phyloP scores from a whole-genome alignment of 228 moss, liverwort and hornwort genomes.

The Sphagnum fallax region DNA sequence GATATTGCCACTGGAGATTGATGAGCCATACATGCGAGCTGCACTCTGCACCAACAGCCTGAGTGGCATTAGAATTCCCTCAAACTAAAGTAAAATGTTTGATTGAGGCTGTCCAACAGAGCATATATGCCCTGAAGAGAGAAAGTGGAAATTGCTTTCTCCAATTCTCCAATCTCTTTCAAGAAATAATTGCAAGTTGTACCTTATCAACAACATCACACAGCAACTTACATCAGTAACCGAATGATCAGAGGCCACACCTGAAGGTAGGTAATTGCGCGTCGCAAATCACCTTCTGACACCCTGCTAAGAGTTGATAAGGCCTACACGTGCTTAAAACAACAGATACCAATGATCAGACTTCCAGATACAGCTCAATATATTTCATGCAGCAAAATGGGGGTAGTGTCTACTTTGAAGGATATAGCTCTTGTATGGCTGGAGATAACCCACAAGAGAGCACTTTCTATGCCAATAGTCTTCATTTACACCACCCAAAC shows the following conservation, averaged over 20 bases:
- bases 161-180: too few species aligned
- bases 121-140: too few species aligned
- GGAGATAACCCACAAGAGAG: too few species aligned
- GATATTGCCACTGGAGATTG: conserved; percentile 67
- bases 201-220: too few species aligned
- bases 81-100: not conserved
- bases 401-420: too few species aligned
- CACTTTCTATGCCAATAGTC: too few species aligned
- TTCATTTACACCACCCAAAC: not conserved
- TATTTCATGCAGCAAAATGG: not conserved
- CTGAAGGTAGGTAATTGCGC: conserved; percentile 88
- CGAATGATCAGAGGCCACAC: conserved; percentile 1
- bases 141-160: too few species aligned
- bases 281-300: conserved; percentile 88
- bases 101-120: not conserved
- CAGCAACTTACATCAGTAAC: not conserved
- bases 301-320: conserved; percentile 71
- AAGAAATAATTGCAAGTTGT: too few species aligned
- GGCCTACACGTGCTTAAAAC: conserved; percentile 28
- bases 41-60: conserved; percentile 39
- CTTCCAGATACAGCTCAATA: not conserved
- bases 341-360: not conserved
- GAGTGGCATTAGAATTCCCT: not conserved
- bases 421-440: too few species aligned
- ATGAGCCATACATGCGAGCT: conserved; percentile 84